These are phyloP conservation scores for Alliaria petiolata DNA, from an alignment of 345 rosid species.

Conservation along the genomic window DNA sequence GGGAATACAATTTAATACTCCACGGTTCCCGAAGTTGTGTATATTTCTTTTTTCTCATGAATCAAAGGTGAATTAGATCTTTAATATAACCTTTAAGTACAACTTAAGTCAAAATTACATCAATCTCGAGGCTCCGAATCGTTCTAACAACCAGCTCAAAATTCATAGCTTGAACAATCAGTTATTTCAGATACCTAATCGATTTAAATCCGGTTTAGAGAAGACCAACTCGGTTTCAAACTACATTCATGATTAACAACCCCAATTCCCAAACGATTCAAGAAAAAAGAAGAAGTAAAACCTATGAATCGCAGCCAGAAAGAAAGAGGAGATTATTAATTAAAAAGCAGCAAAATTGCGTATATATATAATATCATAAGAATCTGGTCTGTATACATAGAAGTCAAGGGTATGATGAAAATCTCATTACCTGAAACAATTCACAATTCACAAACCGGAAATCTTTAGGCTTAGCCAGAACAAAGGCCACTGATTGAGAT, in stretches of 20 bases:
- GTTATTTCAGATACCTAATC: neutral
- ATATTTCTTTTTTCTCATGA: too few relatives aligned
- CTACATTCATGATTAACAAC: neutral
- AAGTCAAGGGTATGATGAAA: slow-evolving; percentile 6
- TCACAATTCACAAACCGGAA: slow-evolving; percentile 12
- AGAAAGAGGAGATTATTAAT: neutral
- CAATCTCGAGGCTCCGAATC: neutral
- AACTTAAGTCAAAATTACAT: neutral
- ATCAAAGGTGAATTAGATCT: neutral
- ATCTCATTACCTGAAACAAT: slow-evolving; percentile 13
- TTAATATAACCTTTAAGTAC: neutral
- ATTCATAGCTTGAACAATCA: neutral
- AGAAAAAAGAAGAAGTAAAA: too few relatives aligned
- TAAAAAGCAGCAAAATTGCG: slow-evolving; percentile 1
- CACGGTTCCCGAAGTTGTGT: neutral
- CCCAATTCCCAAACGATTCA: neutral
- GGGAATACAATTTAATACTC: neutral
- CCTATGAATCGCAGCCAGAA: neutral
- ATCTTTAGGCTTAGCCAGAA: slow-evolving; percentile 18
- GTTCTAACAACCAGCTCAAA: neutral
- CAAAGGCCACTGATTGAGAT: slow-evolving; percentile 8
- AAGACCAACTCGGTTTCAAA: neutral
- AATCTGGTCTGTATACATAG: slow-evolving; percentile 26
- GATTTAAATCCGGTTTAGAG: neutral
- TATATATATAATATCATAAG: slow-evolving; percentile 13